Conservation (phyloP, 441 rosid genomes). For the Euphorbia celastroides region DNA sequence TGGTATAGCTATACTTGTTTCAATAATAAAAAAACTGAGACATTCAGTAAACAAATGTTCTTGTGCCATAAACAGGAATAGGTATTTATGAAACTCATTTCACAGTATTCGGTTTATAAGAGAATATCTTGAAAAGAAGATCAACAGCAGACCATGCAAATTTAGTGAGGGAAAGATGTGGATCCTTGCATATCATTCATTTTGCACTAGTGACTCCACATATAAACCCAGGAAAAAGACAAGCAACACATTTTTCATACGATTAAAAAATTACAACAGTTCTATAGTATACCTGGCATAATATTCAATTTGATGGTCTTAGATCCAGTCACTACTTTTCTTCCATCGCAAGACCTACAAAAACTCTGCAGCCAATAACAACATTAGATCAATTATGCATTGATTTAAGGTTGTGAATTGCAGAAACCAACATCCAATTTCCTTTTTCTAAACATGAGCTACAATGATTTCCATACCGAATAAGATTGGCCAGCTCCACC, state of each 20-base stretch:
- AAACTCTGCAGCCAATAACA: slow-evolving; percentile 46
- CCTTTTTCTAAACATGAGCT: neutral
- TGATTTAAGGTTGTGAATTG: neutral
- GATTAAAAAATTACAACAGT: neutral
- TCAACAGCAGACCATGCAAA: neutral
- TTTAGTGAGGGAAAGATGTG: neutral
- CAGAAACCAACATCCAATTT: neutral
- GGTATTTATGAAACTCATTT: neutral
- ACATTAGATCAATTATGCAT: neutral
- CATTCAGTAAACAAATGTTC: neutral
- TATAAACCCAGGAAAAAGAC: no score
- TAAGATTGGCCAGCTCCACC: slow-evolving; percentile 77
- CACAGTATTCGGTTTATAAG: neutral
- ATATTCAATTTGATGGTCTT: slow-evolving; percentile 81
- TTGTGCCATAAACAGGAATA: neutral
- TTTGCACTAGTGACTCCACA: no score
- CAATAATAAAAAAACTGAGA: neutral
- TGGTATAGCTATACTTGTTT: no score
- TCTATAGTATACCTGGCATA: slow-evolving; percentile 59
- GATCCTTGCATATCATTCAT: no score
- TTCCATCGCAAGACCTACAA: slow-evolving; percentile 89
- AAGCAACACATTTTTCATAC: no score
- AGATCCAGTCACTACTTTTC: slow-evolving; percentile 63
- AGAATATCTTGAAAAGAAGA: neutral
- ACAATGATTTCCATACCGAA: slow-evolving; percentile 62